Base-by-base conservation (phyloP, 1,284 basidiomycete genomes). In the Naganishia albida region DNA sequence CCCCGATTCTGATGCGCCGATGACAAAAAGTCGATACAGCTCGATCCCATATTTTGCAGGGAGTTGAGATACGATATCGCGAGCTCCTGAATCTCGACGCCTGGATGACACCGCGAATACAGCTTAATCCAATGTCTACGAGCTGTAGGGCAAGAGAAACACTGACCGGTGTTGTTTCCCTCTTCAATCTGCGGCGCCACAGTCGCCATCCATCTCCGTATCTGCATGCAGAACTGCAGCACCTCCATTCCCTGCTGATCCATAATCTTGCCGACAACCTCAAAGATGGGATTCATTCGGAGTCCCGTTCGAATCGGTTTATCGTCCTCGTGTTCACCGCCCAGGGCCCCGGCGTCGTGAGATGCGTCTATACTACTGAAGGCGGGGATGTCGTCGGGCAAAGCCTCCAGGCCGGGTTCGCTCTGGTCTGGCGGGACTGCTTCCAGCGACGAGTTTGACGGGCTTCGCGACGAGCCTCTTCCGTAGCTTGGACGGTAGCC, bases 31-130 rank as follows among this genome's bases (percentile, higher is more conserved):
- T 57, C 56, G 55, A 38, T 40, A 48, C 64, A 65, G 56, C 59
- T 54, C 8, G 64, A 50, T 4, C 55, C 64, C 23, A 65, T 48
- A 34, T 65, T 65, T 20, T 65, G 64, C 16, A 65, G 39, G 7
- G 64, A 57, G 49, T 65, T 65, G 23, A 65, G 56, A 28, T 50
- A 57, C 16, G 46, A 50, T 4, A 65, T 49, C 7, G 64, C 64
- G 3, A 65, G 40, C 52, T 65, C 64, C 50, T 65, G 64, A 26
- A 65, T 65, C 26, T 65, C 64, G n/a, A 65, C 64, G 42, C 64
- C 64, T 65, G 40, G 20, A 30, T 49, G 42, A 20, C 46, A 18
- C 7, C 2, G 16, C 6, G 6, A 6, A 23, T 39, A 26, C 8
- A 13, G 20, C 18, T 20, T 25, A 51, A n/a, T 12, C 13, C 48